Percentiles rank a stretch among this genome's conserved stretches.
Evolutionary conservation across 2,329 filamentous ascomycete species (phyloP).

Genomic region (Alternaria gaisen): DNA sequence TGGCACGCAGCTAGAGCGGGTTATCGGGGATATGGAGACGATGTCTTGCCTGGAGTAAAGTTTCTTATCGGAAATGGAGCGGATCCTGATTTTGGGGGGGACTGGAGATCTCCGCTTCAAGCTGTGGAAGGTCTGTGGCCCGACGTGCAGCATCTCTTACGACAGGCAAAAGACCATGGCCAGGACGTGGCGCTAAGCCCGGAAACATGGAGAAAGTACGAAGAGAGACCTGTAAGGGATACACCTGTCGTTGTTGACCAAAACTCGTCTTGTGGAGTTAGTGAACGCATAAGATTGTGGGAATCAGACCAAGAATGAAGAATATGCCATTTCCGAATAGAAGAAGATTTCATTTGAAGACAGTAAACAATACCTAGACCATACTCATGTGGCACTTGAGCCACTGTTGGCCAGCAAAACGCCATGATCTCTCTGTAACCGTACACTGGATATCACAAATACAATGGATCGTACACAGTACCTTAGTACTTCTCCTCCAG

Average conservation of each 20-base stretch:
- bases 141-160: background rate
- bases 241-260: background rate
- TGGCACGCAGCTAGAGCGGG: background rate
- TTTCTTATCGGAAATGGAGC: constrained; percentile 9
- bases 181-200: background rate
- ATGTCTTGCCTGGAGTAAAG: background rate
- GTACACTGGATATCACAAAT: constrained; percentile 12
- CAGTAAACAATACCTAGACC: background rate
- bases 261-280: background rate
- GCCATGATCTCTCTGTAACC: constrained; percentile 2
- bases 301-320: background rate
- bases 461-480: constrained; percentile 7
- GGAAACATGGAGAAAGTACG: background rate
- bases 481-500: constrained; percentile 46
- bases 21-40: background rate
- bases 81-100: background rate
- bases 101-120: constrained; percentile 3
- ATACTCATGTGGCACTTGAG: background rate
- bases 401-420: constrained; percentile 1
- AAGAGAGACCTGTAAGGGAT: background rate
- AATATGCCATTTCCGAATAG: background rate
- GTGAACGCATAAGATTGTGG: background rate
- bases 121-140: background rate
- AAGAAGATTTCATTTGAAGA: background rate
- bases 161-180: background rate